Percentiles rank a stretch among this genome's conserved stretches.
Evolutionary conservation across 352 stramenopile species (phyloP).

Genomic region (Peronospora destructor): DNA sequence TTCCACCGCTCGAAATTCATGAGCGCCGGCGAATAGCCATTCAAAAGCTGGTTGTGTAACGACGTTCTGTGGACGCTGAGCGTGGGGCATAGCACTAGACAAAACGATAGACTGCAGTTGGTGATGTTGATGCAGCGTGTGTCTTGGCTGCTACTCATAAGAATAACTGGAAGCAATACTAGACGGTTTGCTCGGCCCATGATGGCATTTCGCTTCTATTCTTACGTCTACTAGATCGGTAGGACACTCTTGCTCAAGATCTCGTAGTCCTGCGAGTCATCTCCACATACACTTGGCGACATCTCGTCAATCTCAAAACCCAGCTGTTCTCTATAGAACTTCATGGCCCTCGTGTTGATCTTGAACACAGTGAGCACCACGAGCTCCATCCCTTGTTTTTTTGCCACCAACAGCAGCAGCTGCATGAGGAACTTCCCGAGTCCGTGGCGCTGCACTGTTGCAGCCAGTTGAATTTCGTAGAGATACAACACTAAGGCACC

Average conservation of each 20-base stretch:
- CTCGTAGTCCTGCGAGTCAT: conserved; percentile 72
- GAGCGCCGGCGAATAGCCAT: no score
- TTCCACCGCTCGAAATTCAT: no score
- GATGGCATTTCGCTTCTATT: conserved; percentile 10
- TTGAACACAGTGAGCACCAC: conserved; percentile 94
- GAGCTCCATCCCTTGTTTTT: conserved; percentile 77
- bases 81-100: no score
- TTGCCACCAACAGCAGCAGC: conserved; percentile 77
- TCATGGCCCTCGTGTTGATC: conserved; percentile 73
- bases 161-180: neutral
- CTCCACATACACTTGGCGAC: conserved; percentile 77
- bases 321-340: conserved; percentile 86
- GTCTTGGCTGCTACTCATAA: neutral
- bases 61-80: no score
- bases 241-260: conserved; percentile 73
- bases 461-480: conserved; percentile 90
- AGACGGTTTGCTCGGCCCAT: neutral
- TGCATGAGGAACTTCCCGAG: conserved; percentile 90
- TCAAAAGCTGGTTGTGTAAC: no score
- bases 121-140: no score
- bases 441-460: conserved; percentile 53
- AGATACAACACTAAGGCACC: conserved; percentile 88
- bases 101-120: no score
- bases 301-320: conserved; percentile 87
- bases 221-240: conserved; percentile 19